phyloP scores from a whole-genome alignment of 352 stramenopile genomes.

The Phytopythium oedochilum region DNA sequence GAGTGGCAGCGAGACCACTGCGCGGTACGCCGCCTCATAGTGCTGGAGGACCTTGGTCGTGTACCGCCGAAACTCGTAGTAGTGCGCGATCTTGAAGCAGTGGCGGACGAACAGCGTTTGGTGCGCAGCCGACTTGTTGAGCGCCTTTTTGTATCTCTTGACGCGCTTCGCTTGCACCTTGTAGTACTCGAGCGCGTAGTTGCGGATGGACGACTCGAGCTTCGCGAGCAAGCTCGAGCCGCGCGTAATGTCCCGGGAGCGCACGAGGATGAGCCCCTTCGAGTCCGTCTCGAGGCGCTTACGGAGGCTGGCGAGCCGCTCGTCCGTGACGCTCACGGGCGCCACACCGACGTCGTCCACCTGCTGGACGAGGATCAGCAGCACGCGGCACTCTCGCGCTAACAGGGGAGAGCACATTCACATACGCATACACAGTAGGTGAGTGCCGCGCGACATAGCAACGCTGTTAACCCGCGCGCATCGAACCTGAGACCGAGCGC shows the following conservation, averaged over 20 bases:
- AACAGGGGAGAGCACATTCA: background rate
- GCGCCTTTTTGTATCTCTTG: conserved; percentile 83
- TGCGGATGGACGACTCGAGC: conserved; percentile 65
- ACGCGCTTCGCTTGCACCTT: conserved; percentile 84
- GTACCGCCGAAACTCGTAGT: conserved; percentile 85
- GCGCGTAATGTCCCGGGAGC: conserved; percentile 55
- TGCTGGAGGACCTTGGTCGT: conserved; percentile 84
- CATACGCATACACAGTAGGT: background rate
- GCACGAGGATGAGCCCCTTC: conserved; percentile 67
- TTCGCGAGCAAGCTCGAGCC: conserved; percentile 60
- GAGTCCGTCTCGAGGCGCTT: conserved; percentile 69
- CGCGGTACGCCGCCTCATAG: conserved; percentile 78
- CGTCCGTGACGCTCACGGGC: conserved; percentile 65
- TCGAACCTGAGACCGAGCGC: conserved; percentile 37
- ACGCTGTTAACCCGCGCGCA: background rate
- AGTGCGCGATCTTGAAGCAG: conserved; percentile 88
- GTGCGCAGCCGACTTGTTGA: conserved; percentile 52
- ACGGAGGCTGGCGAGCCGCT: conserved; percentile 62
- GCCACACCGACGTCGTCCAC: conserved; percentile 61
- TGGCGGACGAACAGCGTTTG: conserved; percentile 62
- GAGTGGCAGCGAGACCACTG: conserved; percentile 50
- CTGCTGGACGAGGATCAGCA: conserved; percentile 79
- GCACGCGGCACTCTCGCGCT: conserved; percentile 69
- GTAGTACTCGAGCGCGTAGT: conserved; percentile 85
- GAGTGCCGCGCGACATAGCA: too few relatives aligned